A percentile compares a stretch with the other conserved stretches of the same genome.
These are phyloP conservation scores for Mucor saturninus DNA, from an alignment of 371 early-diverging fungal genomes.

Conservation along the genomic window DNA sequence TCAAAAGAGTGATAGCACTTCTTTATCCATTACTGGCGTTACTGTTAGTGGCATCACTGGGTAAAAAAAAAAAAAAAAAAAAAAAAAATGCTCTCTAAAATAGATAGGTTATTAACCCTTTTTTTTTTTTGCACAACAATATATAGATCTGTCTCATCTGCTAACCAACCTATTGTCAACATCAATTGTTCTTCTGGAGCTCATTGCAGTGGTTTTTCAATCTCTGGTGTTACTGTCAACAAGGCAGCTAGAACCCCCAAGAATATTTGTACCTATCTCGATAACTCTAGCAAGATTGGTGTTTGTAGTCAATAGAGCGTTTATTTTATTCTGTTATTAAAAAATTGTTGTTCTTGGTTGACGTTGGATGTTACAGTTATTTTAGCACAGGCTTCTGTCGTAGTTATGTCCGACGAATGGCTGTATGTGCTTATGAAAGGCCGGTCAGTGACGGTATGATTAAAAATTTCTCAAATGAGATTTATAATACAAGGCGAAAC, in stretches of 20 bases:
- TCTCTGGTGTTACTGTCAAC: constrained; percentile 26
- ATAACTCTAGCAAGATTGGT: constrained; percentile 16
- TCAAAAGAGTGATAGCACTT: constrained; percentile 20
- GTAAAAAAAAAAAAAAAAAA: constrained; percentile 3
- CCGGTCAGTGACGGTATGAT: no score
- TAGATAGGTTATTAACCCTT: no score
- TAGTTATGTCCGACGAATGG: no score
- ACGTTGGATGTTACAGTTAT: no score
- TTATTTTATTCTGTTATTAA: no score
- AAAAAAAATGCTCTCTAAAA: no score
- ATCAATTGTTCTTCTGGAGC: constrained; percentile 35
- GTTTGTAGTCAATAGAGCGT: constrained; percentile 10
- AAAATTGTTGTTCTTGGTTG: no score
- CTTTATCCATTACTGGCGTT: constrained; percentile 34
- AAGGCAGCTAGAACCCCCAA: constrained; percentile 25
- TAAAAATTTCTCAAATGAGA: no score
- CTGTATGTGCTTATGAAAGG: no score
- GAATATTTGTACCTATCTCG: constrained; percentile 20
- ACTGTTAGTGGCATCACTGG: constrained; percentile 31
- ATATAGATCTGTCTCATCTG: constrained; percentile 14
- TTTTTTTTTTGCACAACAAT: no score
- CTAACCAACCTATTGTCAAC: constrained; percentile 26
- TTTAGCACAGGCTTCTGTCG: no score
- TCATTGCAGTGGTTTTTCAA: constrained; percentile 30
- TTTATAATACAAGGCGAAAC: no score